Percentiles rank a stretch among this genome's conserved stretches.
These are phyloP conservation scores for Orbilia ellipsospora DNA, from an alignment of 2,329 filamentous ascomycete species.

Conservation along the genomic window DNA sequence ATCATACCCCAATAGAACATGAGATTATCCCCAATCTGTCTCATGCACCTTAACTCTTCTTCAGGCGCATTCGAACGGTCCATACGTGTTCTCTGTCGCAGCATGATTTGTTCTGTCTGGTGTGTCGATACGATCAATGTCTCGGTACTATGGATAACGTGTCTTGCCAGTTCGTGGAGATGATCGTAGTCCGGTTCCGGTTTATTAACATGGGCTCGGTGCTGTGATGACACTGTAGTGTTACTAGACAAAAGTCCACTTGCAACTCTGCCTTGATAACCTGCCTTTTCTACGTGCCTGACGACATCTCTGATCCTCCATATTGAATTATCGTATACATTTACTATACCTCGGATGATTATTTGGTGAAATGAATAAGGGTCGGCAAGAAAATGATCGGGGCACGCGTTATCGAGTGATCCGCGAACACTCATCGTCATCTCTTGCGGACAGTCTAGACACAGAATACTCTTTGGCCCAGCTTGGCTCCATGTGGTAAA, in stretches of 20 bases:
- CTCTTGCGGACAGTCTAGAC: slow-evolving; percentile 32
- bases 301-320: slow-evolving; percentile 48
- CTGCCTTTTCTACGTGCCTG: slow-evolving; percentile 50
- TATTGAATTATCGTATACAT: slow-evolving; percentile 43
- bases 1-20: slow-evolving; percentile 45
- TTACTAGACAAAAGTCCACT: slow-evolving; percentile 22
- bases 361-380: slow-evolving; percentile 52
- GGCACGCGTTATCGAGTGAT: slow-evolving; percentile 14
- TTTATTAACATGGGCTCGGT: slow-evolving; percentile 12
- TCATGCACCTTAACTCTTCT: slow-evolving; percentile 40
- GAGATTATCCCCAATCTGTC: slow-evolving; percentile 38
- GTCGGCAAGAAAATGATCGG: slow-evolving; percentile 36
- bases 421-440: slow-evolving; percentile 7
- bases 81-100: slow-evolving; percentile 26
- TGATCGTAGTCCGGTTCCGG: slow-evolving; percentile 34
- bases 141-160: slow-evolving; percentile 49
- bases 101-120: slow-evolving; percentile 23
- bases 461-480: slow-evolving; percentile 35
- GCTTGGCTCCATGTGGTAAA: slow-evolving; percentile 45
- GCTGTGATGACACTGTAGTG: slow-evolving; percentile 26
- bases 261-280: slow-evolving; percentile 14
- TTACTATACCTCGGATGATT: slow-evolving; percentile 24
- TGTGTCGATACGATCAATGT: slow-evolving; percentile 37
- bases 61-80: slow-evolving; percentile 16
- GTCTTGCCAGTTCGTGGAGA: slow-evolving; percentile 44